These are phyloP conservation scores for Coffea canephora DNA, from an alignment of 257 asterid genomes.

Conservation along the genomic window DNA sequence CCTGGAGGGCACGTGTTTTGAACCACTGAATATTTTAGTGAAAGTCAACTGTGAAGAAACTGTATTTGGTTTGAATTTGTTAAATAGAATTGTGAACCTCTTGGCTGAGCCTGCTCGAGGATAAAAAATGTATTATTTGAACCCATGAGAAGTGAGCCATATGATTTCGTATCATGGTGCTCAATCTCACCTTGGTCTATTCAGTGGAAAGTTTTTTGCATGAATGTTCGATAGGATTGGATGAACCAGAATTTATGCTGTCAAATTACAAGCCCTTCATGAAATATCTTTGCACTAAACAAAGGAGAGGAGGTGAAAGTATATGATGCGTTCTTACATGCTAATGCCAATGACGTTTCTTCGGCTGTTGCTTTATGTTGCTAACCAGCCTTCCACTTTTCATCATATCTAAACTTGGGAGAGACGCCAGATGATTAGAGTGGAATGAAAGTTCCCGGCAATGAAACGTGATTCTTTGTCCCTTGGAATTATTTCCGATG, in stretches of 20 bases:
- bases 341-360: neutral
- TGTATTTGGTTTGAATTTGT: slow-evolving; percentile 85
- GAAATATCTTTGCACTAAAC: neutral
- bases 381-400: neutral
- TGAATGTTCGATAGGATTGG: neutral
- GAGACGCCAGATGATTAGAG: neutral
- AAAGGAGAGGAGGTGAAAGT: neutral
- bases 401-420: neutral
- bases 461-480: neutral
- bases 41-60: slow-evolving; percentile 91
- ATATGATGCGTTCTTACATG: neutral
- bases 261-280: neutral
- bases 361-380: neutral
- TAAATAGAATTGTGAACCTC: slow-evolving; percentile 78
- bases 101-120: slow-evolving; percentile 54
- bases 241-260: neutral
- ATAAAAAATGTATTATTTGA: slow-evolving; percentile 8
- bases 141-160: neutral
- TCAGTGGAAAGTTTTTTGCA: neutral
- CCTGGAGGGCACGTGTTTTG: slow-evolving; percentile 70
- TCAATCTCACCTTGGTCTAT: neutral
- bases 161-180: neutral
- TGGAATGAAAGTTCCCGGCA: neutral
- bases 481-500: neutral
- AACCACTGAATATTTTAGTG: slow-evolving; percentile 66